Evolutionary conservation across 164 flowering plant species (phyloP).

Genomic region (Umbellularia californica): DNA sequence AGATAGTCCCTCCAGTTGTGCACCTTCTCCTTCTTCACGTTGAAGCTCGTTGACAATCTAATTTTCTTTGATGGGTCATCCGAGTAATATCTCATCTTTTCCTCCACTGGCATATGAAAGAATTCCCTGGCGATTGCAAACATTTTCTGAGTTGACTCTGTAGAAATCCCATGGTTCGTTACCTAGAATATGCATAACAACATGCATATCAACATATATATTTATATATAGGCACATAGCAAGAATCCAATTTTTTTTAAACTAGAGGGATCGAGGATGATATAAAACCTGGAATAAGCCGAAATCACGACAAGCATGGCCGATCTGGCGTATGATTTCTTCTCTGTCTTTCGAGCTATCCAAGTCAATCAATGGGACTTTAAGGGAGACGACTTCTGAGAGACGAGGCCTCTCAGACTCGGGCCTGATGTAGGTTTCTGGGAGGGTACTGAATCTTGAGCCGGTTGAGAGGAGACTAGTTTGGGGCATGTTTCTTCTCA

Average conservation of each 20-base stretch:
- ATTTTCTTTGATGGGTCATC: slow-evolving; percentile 46
- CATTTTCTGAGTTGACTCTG: slow-evolving; percentile 42
- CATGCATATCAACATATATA: not conserved
- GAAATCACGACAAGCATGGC: slow-evolving; percentile 42
- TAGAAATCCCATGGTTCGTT: slow-evolving; percentile 55
- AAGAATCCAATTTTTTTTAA: not conserved
- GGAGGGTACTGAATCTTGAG: not conserved
- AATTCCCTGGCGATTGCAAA: slow-evolving; percentile 40
- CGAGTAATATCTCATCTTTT: slow-evolving; percentile 57
- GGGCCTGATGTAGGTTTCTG: slow-evolving; percentile 43
- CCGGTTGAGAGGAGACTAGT: slow-evolving; percentile 5
- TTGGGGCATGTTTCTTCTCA: not conserved
- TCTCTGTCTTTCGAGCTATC: slow-evolving; percentile 25
- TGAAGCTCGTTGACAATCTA: slow-evolving; percentile 74
- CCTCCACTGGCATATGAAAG: slow-evolving; percentile 63
- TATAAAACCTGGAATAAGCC: slow-evolving; percentile 61
- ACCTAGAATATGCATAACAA: slow-evolving; percentile 33
- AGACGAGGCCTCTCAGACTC: slow-evolving; percentile 63
- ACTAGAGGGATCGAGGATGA: not conserved
- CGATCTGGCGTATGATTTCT: slow-evolving; percentile 27
- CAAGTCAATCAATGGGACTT: slow-evolving; percentile 57
- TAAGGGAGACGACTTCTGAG: slow-evolving; percentile 35
- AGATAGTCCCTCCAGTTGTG: slow-evolving; percentile 87
- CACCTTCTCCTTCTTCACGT: slow-evolving; percentile 59
- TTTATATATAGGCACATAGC: not conserved